Evolutionary conservation across 2,329 filamentous ascomycete genomes (phyloP).

Genomic region (Calonectria naviculata): DNA sequence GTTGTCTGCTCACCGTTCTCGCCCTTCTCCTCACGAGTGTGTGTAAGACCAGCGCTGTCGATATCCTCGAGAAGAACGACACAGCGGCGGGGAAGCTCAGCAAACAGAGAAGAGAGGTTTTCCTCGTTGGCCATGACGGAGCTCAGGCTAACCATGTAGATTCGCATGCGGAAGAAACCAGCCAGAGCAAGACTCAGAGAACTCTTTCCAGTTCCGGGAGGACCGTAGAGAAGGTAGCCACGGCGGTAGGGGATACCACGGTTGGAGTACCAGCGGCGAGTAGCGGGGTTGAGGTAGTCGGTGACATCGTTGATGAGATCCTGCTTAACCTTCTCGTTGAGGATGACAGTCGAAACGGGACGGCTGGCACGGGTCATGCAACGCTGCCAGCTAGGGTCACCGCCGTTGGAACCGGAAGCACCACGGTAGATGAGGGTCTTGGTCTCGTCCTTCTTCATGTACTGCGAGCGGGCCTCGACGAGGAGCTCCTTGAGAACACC

Average conservation of each 20-base stretch:
- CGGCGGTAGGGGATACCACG: slow-evolving; percentile 87
- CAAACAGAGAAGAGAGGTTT: slow-evolving; percentile 71
- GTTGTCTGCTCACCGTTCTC: slow-evolving; percentile 34
- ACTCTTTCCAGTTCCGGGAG: slow-evolving; percentile 84
- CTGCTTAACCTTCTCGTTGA: slow-evolving; percentile 70
- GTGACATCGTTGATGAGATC: slow-evolving; percentile 69
- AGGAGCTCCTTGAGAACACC: slow-evolving; percentile 71
- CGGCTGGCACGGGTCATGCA: slow-evolving; percentile 70
- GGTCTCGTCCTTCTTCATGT: slow-evolving; percentile 67
- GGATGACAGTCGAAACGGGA: slow-evolving; percentile 73
- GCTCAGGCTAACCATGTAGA: slow-evolving; percentile 78
- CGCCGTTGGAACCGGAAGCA: slow-evolving; percentile 51
- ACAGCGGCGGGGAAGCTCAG: slow-evolving; percentile 74
- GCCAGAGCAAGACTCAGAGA: slow-evolving; percentile 77
- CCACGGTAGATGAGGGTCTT: slow-evolving; percentile 76
- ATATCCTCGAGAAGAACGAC: slow-evolving; percentile 83
- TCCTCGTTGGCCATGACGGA: slow-evolving; percentile 74
- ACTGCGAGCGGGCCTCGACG: slow-evolving; percentile 65
- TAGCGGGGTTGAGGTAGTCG: slow-evolving; percentile 72
- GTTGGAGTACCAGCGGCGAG: slow-evolving; percentile 83
- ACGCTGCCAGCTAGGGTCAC: slow-evolving; percentile 67
- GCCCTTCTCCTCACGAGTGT: slow-evolving; percentile 59
- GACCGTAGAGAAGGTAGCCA: slow-evolving; percentile 85
- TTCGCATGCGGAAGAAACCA: slow-evolving; percentile 75
- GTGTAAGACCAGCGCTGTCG: slow-evolving; percentile 77